A percentile compares a stretch with the other conserved stretches of the same genome.
phyloP scores from a whole-genome alignment of 805 yeast species.

The Lipomyces sp. region DNA sequence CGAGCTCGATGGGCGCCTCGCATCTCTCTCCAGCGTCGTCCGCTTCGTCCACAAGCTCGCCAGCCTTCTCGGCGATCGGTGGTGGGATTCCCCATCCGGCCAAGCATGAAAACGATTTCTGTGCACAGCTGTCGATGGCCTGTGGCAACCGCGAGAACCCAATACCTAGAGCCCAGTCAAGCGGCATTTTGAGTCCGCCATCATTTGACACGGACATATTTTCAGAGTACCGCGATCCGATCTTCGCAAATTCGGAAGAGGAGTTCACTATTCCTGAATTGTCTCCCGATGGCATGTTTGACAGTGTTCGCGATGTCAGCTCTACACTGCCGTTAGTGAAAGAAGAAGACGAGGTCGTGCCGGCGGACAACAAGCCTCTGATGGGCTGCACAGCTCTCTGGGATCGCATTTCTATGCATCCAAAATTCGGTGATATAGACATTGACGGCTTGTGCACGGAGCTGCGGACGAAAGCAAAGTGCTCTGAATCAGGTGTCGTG shows the following conservation, averaged over 20 bases:
- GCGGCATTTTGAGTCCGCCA: constrained; percentile 33
- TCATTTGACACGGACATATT: constrained; percentile 35
- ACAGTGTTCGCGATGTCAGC: not conserved
- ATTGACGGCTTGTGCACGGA: constrained; percentile 91
- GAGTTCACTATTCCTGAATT: constrained; percentile 37
- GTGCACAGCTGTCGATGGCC: constrained; percentile 70
- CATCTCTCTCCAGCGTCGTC: constrained; percentile 8
- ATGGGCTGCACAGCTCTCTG: constrained; percentile 87
- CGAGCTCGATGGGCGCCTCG: not conserved
- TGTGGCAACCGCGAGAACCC: constrained; percentile 78
- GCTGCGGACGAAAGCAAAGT: constrained; percentile 86
- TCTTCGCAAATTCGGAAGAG: constrained; percentile 31
- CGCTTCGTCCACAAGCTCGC: constrained; percentile 8
- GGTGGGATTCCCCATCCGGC: constrained; percentile 11
- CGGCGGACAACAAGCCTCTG: constrained; percentile 53
- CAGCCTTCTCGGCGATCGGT: constrained; percentile 8
- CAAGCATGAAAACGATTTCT: constrained; percentile 60
- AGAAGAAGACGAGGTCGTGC: constrained; percentile 48
- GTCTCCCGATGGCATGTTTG: constrained; percentile 37
- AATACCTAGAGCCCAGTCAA: constrained; percentile 47
- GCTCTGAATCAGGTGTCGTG: constrained; percentile 90
- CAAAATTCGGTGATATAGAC: constrained; percentile 87
- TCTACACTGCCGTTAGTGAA: not conserved
- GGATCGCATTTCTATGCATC: constrained; percentile 94
- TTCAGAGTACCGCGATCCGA: constrained; percentile 31